Conservation (phyloP, 2,329 filamentous ascomycete genomes). For the Ophiostoma novo-ulmi region DNA sequence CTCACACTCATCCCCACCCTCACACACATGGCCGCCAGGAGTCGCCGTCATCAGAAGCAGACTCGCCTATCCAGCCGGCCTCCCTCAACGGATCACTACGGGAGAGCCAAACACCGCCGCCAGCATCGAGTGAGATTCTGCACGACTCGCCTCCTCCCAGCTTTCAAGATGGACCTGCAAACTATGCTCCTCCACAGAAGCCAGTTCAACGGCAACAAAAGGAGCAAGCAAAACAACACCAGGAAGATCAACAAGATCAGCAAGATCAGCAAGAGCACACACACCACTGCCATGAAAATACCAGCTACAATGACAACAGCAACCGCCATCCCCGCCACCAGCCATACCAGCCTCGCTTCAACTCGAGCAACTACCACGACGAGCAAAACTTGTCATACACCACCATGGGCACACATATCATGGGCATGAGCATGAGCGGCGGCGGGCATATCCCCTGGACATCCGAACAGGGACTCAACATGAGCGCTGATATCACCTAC, state of each 20-base stretch:
- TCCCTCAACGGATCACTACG: background rate
- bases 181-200: background rate
- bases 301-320: background rate
- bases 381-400: constrained; percentile 11
- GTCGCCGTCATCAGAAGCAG: background rate
- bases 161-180: background rate
- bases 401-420: background rate
- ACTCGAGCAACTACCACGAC: constrained; percentile 14
- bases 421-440: constrained; percentile 12
- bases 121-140: background rate
- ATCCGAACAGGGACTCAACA: constrained; percentile 17
- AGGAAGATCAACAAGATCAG: background rate
- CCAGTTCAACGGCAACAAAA: background rate
- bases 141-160: background rate
- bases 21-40: background rate
- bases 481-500: constrained; percentile 32
- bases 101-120: background rate
- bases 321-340: background rate
- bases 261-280: background rate
- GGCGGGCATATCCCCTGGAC: constrained; percentile 15
- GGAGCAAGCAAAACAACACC: background rate
- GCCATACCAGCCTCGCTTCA: constrained; percentile 14
- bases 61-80: background rate
- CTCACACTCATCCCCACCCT: background rate
- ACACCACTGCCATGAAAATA: background rate